Evolutionary conservation across 768 basidiomycete species (phyloP).

Genomic region (Lactarius pseudohatsudake): DNA sequence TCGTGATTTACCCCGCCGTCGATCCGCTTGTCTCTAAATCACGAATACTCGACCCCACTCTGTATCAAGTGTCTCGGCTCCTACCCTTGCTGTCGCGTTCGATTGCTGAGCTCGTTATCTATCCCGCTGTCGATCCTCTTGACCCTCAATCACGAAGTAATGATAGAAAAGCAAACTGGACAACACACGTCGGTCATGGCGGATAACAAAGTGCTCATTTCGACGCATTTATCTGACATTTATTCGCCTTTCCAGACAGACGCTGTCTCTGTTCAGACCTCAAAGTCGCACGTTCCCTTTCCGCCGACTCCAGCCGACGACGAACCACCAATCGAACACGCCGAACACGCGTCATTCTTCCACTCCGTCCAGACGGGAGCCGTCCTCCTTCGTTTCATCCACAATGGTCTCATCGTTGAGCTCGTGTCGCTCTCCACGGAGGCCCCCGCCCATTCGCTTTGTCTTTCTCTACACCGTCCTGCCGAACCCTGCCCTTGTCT

Average conservation of each 20-base stretch:
- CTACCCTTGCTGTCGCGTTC: conserved; percentile 81
- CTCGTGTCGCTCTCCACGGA: conserved; percentile 69
- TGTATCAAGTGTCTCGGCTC: too few relatives aligned
- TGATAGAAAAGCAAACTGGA: background rate
- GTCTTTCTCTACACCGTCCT: conserved; percentile 71
- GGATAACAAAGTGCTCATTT: conserved; percentile 19
- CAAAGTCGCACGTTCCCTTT: conserved; percentile 53
- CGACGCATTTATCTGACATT: conserved; percentile 65
- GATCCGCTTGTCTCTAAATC: too few relatives aligned
- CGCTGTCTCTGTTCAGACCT: conserved; percentile 56
- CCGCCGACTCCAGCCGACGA: conserved; percentile 41
- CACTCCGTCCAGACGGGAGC: conserved; percentile 59
- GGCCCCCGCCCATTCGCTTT: conserved; percentile 67
- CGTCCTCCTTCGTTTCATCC: conserved; percentile 71
- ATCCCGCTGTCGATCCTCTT: conserved; percentile 98
- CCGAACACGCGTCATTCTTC: conserved; percentile 58
- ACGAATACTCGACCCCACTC: too few relatives aligned
- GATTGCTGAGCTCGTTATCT: conserved; percentile 98
- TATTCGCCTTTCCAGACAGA: conserved; percentile 52
- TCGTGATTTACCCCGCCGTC: too few relatives aligned
- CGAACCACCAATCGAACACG: conserved; percentile 67
- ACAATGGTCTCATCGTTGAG: conserved; percentile 72
- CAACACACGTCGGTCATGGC: background rate
- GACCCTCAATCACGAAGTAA: conserved; percentile 80
- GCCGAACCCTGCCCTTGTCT: conserved; percentile 62